Evolutionary conservation across 2,329 filamentous ascomycete species (phyloP), one percentile per base, ranked within the genome.

Genomic region (Fusarium globosum): DNA sequence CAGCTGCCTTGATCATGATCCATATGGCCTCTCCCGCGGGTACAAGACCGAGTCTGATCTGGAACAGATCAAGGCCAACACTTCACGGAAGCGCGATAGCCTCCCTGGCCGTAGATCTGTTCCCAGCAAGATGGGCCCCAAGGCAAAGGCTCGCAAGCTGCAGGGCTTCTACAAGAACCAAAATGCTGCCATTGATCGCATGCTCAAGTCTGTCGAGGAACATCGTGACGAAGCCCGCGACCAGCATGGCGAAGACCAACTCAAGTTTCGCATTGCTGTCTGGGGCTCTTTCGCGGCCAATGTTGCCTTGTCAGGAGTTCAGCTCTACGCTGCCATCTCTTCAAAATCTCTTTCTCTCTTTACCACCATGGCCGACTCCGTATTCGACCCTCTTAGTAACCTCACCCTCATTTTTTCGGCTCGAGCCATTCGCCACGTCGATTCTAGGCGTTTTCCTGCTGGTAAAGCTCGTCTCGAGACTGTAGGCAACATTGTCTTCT

Each of bases 401-500:
- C 81, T 98, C 59, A 96, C 94, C 2, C 88, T 98, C 20, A 94
- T 98, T 65, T 83, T 97, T 42, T 94, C 93, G 69, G 93, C 95
- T 82, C 94, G 96, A 56, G 96, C 96, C 56, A 94, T 98, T 74
- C 93, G 93, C 77, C 91, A 90, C 60, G 96, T 98, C 43, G 95
- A 99, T 78, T 89, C 93, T 4, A 90, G 91, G 58, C 92, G 93
- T 52, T 99, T 97, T 80, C 96, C 96, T 0, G 95, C 93, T 1
- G 96, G 96, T 72, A 98, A 97, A 82, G 95, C 95, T 10, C 92
- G 96, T 36, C 93, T 99, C 71, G 96, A 98, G 83, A 98, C 95
- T 0, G 94, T 95, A 0, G 96, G 96, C 59, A 99, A 98, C 79
- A 98, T 98, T 73, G 91, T 93, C 68, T 99, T 99, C 83, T 97